A percentile compares a stretch with the other conserved stretches of the same genome.
Evolutionary conservation across 1,284 basidiomycete species (phyloP).

Genomic region (Cystobasidium sp.): DNA sequence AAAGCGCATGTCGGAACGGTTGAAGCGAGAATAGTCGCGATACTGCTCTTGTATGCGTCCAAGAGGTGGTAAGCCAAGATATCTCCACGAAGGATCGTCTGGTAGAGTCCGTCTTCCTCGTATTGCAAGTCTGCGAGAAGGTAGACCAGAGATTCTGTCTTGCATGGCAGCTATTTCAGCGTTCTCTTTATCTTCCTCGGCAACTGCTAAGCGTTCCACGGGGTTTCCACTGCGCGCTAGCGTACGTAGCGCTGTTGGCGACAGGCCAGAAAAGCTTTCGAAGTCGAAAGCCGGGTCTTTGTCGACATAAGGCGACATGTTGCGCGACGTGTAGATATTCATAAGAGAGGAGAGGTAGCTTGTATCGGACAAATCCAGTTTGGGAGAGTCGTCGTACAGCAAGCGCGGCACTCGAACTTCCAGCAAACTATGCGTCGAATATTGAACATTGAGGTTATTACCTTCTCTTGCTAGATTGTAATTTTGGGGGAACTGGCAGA

Average conservation of each 20-base stretch:
- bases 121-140: conserved; percentile 14
- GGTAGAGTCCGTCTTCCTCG: conserved; percentile 46
- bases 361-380: conserved; percentile 62
- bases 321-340: conserved; percentile 88
- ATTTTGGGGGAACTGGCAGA: conserved; percentile 80
- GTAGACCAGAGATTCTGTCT: background rate
- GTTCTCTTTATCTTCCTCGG: conserved; percentile 41
- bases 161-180: conserved; percentile 14
- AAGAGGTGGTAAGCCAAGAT: conserved; percentile 64
- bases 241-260: conserved; percentile 67
- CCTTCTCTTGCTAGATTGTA: conserved; percentile 79
- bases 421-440: conserved; percentile 84
- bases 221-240: conserved; percentile 62
- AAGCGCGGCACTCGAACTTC: conserved; percentile 75
- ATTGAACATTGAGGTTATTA: conserved; percentile 78
- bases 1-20: conserved; percentile 76
- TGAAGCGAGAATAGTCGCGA: conserved; percentile 78
- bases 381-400: conserved; percentile 62
- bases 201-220: conserved; percentile 45
- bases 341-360: conserved; percentile 72
- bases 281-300: conserved; percentile 52
- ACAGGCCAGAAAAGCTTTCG: conserved; percentile 64
- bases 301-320: conserved; percentile 74
- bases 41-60: conserved; percentile 65
- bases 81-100: conserved; percentile 50